Base-by-base conservation (phyloP, 805 yeast genomes). In the Pichia phayaonensis region DNA sequence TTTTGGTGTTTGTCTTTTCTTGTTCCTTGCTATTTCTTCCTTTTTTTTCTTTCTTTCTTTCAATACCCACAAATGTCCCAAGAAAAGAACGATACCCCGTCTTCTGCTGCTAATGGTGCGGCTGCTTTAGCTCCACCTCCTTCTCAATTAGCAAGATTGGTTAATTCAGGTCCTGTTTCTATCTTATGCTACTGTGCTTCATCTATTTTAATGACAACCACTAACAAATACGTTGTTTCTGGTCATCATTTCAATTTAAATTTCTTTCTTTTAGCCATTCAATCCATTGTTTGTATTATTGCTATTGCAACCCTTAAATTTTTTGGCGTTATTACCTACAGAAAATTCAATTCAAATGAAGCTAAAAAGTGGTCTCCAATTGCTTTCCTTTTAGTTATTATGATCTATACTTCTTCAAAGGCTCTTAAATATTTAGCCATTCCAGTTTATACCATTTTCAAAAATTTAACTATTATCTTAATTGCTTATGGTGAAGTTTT, bases 401-500 rank as follows among this genome's bases (percentile, higher is more conserved):
- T 92, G 98, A 90, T 90, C 66, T 94, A 90, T 76, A 94, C 99
- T 50, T 85, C 94, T 44, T 87, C 97, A 51, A 94, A 90, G 76
- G 97, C 98, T 50, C 76, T 94, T 63, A 95, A 89, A 71, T 89
- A 72, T 72, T 80, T 94, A 65, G 75, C 92, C 47, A 90, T 94
- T 53, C 99, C 99, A 48, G 96, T 94, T 52, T 94, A 90, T 77
- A 94, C 99, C 57, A 92, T 94, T 61, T 94, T 94, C 84, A 94
- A 94, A 79, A 94, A 94, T 72, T 80, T 94, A 70, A 92, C 99
- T 55, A 94, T 94, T 65, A 92, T 94, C 59, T 74, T 94, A 65
- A 94, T 94, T 68, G 98, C 99, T 36, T 94, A 94, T 68, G 98
- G 98, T 74, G 99, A 94, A 73, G 97, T 92, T 36, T 61, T 94